Evolutionary conservation across 768 basidiomycete genomes (phyloP), one percentile per base, ranked within the genome.

Genomic region (Leccinum incarnatum): DNA sequence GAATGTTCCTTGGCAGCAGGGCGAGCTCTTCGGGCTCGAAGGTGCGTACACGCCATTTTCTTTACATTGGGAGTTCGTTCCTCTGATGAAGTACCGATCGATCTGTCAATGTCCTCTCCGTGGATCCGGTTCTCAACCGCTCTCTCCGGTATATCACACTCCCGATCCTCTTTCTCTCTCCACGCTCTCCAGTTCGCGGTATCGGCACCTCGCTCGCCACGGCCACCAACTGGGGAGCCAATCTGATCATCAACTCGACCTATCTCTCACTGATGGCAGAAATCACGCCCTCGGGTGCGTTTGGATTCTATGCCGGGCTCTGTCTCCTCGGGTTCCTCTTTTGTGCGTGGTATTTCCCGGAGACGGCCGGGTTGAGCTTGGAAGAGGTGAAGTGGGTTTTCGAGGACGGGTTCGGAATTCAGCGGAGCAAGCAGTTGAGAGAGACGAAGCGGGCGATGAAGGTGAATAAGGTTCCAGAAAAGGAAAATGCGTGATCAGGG

Each of bases 1-100:
- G 1, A 89, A 90, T 65, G 84, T 91, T 2, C 91, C 91, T 0
- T 93, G 91, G 91, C 89, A 91, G 66, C 91, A 92, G 70, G 90
- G 89, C 47, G 91, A 93, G 68, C 79, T 94, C 11, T 93, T 93
- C 74, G 78, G 80, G 19, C 80, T 93, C 40, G 88, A 91, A 78
- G 84, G 85, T 83, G 45, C 7, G 50, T 69, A 14, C n/a, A 42
- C 29, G 29, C 37, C 46, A 4, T 34, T 21, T 36, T n/a, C 2
- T n/a, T 15, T 27, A 17, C 17, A 47, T 8, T 12, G 10, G 17
- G n/a, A 4, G 6, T 4, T 19, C 12, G 3, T 48, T 23, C 6
- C 8, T 47, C 15, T 50, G 29, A 29, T 27, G 4, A 42, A n/a
- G 9, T 42, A n/a, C n/a, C 9, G 40, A 42, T 17, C 30, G 19